These are phyloP conservation scores for Camelina sativa DNA, from an alignment of 345 rosid genomes.

Conservation along the genomic window DNA sequence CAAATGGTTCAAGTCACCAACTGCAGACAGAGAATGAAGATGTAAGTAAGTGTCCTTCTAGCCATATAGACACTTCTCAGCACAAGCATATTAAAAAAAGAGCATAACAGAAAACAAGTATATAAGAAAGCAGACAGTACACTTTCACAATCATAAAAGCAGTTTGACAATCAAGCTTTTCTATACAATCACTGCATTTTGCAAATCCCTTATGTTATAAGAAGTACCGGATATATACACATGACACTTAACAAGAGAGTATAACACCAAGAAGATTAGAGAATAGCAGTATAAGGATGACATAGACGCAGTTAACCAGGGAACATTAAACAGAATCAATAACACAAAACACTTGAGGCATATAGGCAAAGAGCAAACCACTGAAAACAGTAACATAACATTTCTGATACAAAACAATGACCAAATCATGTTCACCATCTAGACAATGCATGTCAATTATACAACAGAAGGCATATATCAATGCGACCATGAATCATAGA, in stretches of 20 bases:
- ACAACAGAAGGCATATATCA: background rate
- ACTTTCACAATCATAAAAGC: conserved; percentile 2
- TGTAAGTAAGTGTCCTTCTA: background rate
- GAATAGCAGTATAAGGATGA: background rate
- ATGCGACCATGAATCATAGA: background rate
- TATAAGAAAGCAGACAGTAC: background rate
- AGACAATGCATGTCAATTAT: background rate
- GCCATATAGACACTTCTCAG: background rate
- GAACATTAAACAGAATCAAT: background rate
- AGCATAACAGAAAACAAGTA: background rate
- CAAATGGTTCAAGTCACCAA: conserved; percentile 86
- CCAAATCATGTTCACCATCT: background rate
- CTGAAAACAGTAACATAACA: background rate
- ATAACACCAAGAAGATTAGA: background rate
- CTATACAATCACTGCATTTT: background rate
- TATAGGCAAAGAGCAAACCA: background rate
- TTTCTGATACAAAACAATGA: background rate
- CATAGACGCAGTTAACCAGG: background rate
- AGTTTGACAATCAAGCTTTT: background rate
- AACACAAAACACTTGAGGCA: background rate
- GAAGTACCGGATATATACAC: background rate
- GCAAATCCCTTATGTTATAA: background rate
- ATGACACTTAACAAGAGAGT: background rate
- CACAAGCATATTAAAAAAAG: background rate
- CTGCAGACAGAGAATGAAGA: conserved; percentile 40